These are phyloP conservation scores for Penicillium subrubescens DNA, from an alignment of 495 filamentous ascomycete species.

Conservation along the genomic window DNA sequence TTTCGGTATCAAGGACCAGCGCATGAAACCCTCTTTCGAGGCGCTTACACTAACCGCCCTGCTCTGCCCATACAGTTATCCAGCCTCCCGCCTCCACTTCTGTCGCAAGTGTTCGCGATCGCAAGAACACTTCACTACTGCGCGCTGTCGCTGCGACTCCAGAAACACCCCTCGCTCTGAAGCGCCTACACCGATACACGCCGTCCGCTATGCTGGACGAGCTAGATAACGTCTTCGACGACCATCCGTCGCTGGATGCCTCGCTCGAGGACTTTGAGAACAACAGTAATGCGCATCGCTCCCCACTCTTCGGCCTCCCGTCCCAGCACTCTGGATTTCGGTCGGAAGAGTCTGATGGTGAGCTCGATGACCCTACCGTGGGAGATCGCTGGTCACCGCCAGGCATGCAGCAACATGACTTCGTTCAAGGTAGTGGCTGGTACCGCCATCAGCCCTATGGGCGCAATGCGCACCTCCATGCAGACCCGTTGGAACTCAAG, in stretches of 20 bases:
- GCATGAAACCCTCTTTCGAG: slow-evolving; percentile 11
- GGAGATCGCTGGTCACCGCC: slow-evolving; percentile 62
- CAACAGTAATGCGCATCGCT: slow-evolving; percentile 51
- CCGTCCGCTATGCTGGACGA: slow-evolving; percentile 52
- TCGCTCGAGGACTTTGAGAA: slow-evolving; percentile 78
- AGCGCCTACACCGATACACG: slow-evolving; percentile 32
- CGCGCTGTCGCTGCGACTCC: slow-evolving; percentile 26
- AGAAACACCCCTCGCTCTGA: slow-evolving; percentile 16
- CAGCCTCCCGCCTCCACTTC: slow-evolving; percentile 8
- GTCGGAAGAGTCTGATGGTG: slow-evolving; percentile 59
- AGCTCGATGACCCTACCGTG: slow-evolving; percentile 39
- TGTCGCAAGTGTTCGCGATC: slow-evolving; percentile 10
- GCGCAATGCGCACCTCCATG: slow-evolving; percentile 35
- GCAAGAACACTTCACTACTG: slow-evolving; percentile 15
- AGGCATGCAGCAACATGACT: slow-evolving; percentile 54
- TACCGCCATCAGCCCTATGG: slow-evolving; percentile 57
- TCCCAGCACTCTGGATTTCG: slow-evolving; percentile 79
- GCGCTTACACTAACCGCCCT: slow-evolving; percentile 28
- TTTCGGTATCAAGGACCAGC: slow-evolving; percentile 16
- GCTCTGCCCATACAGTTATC: neutral
- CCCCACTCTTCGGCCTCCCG: slow-evolving; percentile 62
- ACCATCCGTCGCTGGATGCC: slow-evolving; percentile 69
- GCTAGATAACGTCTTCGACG: slow-evolving; percentile 59
- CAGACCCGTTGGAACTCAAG: slow-evolving; percentile 38
- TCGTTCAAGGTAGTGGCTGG: slow-evolving; percentile 57